phyloP scores from a whole-genome alignment of 2,329 filamentous ascomycete genomes.

The Cylindrodendrum hubeiense region DNA sequence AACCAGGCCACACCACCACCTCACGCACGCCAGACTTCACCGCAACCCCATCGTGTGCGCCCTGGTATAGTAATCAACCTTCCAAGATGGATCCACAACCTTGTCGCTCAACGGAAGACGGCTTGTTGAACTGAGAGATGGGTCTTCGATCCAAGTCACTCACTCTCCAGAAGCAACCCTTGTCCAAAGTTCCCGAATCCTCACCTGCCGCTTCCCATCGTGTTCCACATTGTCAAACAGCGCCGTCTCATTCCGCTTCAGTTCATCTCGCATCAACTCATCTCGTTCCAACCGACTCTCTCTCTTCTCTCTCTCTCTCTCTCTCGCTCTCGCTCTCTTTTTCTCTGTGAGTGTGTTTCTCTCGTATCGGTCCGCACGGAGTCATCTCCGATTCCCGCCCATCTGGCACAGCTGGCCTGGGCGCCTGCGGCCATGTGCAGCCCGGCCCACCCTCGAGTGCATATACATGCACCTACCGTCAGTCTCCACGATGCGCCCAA shows the following conservation, averaged over 20 bases:
- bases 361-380: constrained; percentile 13
- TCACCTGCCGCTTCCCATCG: background rate
- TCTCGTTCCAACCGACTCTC: background rate
- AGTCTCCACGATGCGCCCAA: constrained; percentile 20
- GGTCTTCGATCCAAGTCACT: background rate
- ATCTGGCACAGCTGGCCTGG: constrained; percentile 17
- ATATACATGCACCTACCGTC: constrained; percentile 22
- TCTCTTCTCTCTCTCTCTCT: too few relatives aligned
- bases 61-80: constrained; percentile 4
- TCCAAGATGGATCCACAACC: constrained; percentile 14
- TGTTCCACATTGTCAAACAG: background rate
- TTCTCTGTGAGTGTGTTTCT: too few relatives aligned
- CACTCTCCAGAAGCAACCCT: background rate
- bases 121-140: constrained; percentile 1
- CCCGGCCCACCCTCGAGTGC: constrained; percentile 3
- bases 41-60: constrained; percentile 1
- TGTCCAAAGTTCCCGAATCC: background rate
- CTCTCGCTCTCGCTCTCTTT: too few relatives aligned
- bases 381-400: constrained; percentile 18
- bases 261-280: background rate
- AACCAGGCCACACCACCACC: background rate
- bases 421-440: constrained; percentile 24
- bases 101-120: constrained; percentile 5
- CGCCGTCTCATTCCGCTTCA: background rate
- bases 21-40: constrained; percentile 10